A percentile compares a stretch with the other conserved stretches of the same genome.
phyloP scores from a whole-genome alignment of 2,329 filamentous ascomycete species.

The Colletotrichum sp. region DNA sequence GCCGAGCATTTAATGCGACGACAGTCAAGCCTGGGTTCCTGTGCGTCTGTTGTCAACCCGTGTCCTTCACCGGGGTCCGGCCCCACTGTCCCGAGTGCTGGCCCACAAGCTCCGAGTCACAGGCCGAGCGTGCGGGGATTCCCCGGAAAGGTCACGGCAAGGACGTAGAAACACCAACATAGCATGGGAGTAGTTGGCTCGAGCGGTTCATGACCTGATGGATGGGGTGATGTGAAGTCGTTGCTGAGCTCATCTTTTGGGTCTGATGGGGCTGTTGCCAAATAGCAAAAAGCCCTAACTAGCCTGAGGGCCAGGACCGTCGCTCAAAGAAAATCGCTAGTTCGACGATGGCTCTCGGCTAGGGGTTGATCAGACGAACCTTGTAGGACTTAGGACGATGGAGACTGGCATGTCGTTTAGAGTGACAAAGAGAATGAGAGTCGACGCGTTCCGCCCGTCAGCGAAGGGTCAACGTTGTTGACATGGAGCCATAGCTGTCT shows the following conservation, averaged over 20 bases:
- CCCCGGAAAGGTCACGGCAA: not conserved
- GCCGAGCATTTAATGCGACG: not conserved
- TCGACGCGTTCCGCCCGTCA: not conserved
- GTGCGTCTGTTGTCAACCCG: not conserved
- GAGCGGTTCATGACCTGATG: not conserved
- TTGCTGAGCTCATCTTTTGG: not conserved
- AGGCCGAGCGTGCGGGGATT: not conserved
- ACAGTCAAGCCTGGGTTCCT: not conserved
- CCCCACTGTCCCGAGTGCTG: not conserved
- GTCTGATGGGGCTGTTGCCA: not conserved
- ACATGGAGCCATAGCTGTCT: not conserved
- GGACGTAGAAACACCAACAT: not conserved
- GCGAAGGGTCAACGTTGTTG: not conserved
- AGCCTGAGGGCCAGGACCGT: not conserved
- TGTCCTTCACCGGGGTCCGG: not conserved
- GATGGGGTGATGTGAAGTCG: not conserved
- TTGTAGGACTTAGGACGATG: not conserved
- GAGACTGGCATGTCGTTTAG: not conserved
- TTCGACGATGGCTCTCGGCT: not conserved
- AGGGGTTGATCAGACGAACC: not conserved
- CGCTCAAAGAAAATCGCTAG: not conserved
- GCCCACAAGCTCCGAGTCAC: not conserved
- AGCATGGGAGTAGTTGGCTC: not conserved
- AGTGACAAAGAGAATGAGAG: not conserved
- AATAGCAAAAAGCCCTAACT: not conserved